Percentiles rank a stretch among this genome's conserved stretches.
phyloP scores from a whole-genome alignment of 2,329 filamentous ascomycete genomes.

The Neospermospora avenae region DNA sequence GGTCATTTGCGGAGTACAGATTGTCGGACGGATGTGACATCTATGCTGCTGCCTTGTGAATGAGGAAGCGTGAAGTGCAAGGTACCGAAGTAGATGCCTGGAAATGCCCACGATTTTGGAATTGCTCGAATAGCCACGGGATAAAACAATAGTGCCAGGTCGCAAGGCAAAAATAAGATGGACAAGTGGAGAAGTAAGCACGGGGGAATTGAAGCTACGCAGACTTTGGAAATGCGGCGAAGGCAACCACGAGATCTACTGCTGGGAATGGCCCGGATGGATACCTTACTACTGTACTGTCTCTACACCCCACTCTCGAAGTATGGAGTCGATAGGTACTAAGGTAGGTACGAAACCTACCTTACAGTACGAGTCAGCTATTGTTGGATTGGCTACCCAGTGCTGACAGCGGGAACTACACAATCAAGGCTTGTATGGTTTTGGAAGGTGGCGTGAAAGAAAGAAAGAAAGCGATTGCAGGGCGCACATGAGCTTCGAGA shows the following conservation, averaged over 20 bases:
- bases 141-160: slow-evolving; percentile 3
- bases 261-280: not conserved
- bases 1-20: slow-evolving; percentile 19
- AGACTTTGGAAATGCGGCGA: not conserved
- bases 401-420: too few relatives aligned
- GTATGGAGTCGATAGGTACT: not conserved
- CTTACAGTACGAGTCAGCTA: too few relatives aligned
- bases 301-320: not conserved
- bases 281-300: too few relatives aligned
- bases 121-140: not conserved
- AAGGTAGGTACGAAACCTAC: too few relatives aligned
- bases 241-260: not conserved
- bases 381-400: not conserved
- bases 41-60: slow-evolving; percentile 18
- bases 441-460: slow-evolving; percentile 3
- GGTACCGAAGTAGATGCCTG: slow-evolving; percentile 14
- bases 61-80: not conserved
- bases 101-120: slow-evolving; percentile 9
- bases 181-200: slow-evolving; percentile 14
- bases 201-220: slow-evolving; percentile 15
- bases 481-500: not conserved
- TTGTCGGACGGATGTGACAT: slow-evolving; percentile 23
- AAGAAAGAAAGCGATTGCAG: not conserved
- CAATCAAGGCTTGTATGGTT: not conserved
- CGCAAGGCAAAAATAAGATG: slow-evolving; percentile 2